Base-by-base conservation (phyloP, 1,284 basidiomycete genomes). In the Moesziomyces globuligerus region DNA sequence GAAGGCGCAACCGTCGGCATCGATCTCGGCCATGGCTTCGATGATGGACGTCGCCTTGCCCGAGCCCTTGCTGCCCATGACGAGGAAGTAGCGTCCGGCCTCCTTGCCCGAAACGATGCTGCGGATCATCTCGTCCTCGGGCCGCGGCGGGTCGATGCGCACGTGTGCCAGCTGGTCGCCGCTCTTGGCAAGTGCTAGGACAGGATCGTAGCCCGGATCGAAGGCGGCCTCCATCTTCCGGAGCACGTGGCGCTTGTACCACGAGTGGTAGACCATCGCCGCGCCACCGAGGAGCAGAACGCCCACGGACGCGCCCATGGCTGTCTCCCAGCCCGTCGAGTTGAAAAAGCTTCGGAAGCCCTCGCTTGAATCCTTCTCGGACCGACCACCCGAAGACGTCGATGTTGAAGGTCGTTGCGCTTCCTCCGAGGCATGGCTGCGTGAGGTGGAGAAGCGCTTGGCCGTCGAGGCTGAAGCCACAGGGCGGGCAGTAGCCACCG, bases 211-310 rank as follows among this genome's bases (percentile, higher is more conserved):
- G 47, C 76, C 78, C 3, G 71, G 71, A 28, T 75, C 73, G 36
- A 79, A 79, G 37, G 77, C 77, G 4, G 56, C 62, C 44, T 78
- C 72, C 77, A 79, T 79, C 67, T 79, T 79, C 18, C 61, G 59
- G 34, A 76, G 62, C 1, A 77, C 73, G 15, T 72, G 66, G 17
- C 59, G 51, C 61, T 80, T 80, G 64, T 80, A 80, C 68, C 72
- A 76, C 7, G 55, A 43, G 46, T 78, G 72, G 46, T 79, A 79
- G 26, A 60, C 56, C 72, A 79, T 72, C 3, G 74, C 74, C 11
- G 76, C 78, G 38, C 52, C 59, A n/a, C 78, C 78, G 15, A 79
- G 68, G 5, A 79, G 53, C 4, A 79, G 51, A 2, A 79, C 78
- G 36, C 78, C 78, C 5, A 57, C 65, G 3, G 69, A 74, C 17